Evolutionary conservation across 2,329 filamentous ascomycete genomes (phyloP).

Genomic region (Ambrosiella xylebori): DNA sequence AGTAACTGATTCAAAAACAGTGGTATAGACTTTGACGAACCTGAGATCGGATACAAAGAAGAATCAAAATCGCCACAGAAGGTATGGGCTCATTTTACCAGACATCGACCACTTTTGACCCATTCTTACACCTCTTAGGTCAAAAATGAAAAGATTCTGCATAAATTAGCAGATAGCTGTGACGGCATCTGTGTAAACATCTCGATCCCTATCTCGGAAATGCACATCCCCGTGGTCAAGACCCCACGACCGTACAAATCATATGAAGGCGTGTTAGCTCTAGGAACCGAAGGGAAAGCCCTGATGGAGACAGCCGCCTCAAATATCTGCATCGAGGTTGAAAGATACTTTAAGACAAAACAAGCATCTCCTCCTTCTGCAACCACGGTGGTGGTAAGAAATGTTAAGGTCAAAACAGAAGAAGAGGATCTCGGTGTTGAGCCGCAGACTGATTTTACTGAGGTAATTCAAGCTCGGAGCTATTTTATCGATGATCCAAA

Average conservation of each 20-base stretch:
- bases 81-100: slow-evolving; percentile 23
- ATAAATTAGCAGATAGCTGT: slow-evolving; percentile 47
- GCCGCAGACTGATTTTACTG: slow-evolving; percentile 29
- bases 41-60: slow-evolving; percentile 80
- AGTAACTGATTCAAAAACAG: slow-evolving; percentile 23
- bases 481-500: slow-evolving; percentile 67
- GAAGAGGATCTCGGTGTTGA: slow-evolving; percentile 17
- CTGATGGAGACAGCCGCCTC: slow-evolving; percentile 18
- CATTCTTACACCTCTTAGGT: slow-evolving; percentile 16
- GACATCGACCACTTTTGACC: not conserved
- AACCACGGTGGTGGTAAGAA: slow-evolving; percentile 52
- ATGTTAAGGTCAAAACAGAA: slow-evolving; percentile 21
- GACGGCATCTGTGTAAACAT: slow-evolving; percentile 67
- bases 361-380: slow-evolving; percentile 57
- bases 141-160: slow-evolving; percentile 55
- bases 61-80: slow-evolving; percentile 63
- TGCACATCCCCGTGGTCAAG: slow-evolving; percentile 64
- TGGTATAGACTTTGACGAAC: slow-evolving; percentile 85
- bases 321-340: slow-evolving; percentile 68
- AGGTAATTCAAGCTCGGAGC: slow-evolving; percentile 58
- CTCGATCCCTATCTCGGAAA: slow-evolving; percentile 64
- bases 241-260: slow-evolving; percentile 54
- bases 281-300: slow-evolving; percentile 49
- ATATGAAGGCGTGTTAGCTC: slow-evolving; percentile 62
- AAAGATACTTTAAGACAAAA: slow-evolving; percentile 79